Percentiles rank a stretch among this genome's conserved stretches.
Evolutionary conservation across 2,329 filamentous ascomycete species (phyloP).

Genomic region (Beauveria varroae): DNA sequence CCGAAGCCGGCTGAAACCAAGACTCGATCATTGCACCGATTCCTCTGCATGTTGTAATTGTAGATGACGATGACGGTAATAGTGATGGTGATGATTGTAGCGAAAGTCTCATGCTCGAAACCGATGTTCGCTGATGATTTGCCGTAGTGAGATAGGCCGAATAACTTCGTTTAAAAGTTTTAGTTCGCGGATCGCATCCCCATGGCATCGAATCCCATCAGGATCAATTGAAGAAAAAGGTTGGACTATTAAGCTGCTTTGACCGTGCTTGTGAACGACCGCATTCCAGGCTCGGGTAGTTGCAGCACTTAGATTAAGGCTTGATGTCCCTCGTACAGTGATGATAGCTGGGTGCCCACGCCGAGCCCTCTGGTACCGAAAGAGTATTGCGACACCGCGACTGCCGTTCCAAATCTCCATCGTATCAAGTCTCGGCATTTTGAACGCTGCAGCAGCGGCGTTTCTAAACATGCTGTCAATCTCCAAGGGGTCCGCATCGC

Average conservation of each 20-base stretch:
- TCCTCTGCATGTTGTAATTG: too few relatives aligned
- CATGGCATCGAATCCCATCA: conserved; percentile 15
- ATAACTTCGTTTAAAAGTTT: conserved; percentile 12
- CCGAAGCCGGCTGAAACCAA: too few relatives aligned
- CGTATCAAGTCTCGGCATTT: conserved; percentile 23
- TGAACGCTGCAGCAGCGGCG: conserved; percentile 18
- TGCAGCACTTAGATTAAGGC: conserved; percentile 13
- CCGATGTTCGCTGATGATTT: conserved; percentile 12
- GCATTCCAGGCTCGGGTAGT: conserved; percentile 18
- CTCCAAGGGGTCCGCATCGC: conserved; percentile 13
- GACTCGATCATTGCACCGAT: too few relatives aligned
- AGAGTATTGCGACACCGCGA: conserved; percentile 18
- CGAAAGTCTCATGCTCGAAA: not conserved
- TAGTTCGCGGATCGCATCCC: conserved; percentile 20
- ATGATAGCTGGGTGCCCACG: conserved; percentile 17
- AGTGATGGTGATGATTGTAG: too few relatives aligned
- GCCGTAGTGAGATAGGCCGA: conserved; percentile 16
- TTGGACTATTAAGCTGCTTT: conserved; percentile 13
- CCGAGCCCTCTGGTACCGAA: conserved; percentile 16
- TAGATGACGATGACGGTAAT: too few relatives aligned
- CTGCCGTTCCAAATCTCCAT: conserved; percentile 28
- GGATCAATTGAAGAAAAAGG: conserved; percentile 14
- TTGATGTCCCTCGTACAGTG: conserved; percentile 18
- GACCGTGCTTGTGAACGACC: conserved; percentile 16
- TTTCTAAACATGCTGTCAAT: conserved; percentile 21